Evolutionary conservation across 306 rosid genomes (phyloP).

Genomic region (Begonia peltatifolia): DNA sequence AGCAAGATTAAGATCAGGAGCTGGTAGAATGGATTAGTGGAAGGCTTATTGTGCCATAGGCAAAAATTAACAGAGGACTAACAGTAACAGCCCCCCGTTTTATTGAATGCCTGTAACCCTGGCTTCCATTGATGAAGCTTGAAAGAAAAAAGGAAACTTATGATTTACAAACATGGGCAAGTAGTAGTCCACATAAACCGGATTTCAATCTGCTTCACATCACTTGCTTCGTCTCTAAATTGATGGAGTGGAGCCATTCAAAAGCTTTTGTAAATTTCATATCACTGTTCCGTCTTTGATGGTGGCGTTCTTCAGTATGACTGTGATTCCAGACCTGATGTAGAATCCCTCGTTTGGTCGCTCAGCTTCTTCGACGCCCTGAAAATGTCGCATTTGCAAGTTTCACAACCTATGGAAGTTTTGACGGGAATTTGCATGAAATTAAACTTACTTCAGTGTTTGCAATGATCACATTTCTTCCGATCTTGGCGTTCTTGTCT

Average conservation of each 20-base stretch:
- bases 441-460: slow-evolving; percentile 60
- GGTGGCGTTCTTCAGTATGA: slow-evolving; percentile 64
- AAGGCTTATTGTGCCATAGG: too few relatives aligned
- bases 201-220: too few relatives aligned
- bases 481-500: slow-evolving; percentile 95
- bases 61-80: too few relatives aligned
- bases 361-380: slow-evolving; percentile 87
- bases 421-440: too few relatives aligned
- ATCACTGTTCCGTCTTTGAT: slow-evolving; percentile 66
- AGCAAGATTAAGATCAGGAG: slow-evolving; percentile 27
- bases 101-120: too few relatives aligned
- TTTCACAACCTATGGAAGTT: too few relatives aligned
- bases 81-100: too few relatives aligned
- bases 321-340: slow-evolving; percentile 60
- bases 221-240: neutral
- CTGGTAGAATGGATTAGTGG: too few relatives aligned
- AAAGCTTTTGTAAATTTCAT: slow-evolving; percentile 1
- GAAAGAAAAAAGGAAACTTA: too few relatives aligned
- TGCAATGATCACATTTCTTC: slow-evolving; percentile 60
- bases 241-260: neutral
- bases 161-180: too few relatives aligned
- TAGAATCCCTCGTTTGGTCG: slow-evolving; percentile 59
- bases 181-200: too few relatives aligned
- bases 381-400: slow-evolving; percentile 11
- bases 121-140: too few relatives aligned